phyloP scores from a whole-genome alignment of 768 basidiomycete genomes.

The Tricholoma terreum region DNA sequence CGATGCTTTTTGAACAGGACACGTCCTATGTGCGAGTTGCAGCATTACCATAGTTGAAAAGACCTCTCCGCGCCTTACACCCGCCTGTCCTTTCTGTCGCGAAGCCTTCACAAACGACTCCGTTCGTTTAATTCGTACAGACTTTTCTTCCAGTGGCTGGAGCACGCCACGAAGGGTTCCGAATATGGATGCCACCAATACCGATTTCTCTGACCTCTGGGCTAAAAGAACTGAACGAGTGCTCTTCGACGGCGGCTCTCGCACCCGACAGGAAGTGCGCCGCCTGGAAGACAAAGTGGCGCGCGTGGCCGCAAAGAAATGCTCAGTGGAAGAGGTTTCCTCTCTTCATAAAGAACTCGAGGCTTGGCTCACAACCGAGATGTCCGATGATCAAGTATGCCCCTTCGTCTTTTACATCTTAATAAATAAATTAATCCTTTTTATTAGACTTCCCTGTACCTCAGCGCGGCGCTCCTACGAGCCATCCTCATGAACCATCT shows the following conservation, averaged over 20 bases:
- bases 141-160: constrained; percentile 68
- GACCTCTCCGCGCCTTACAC: constrained; percentile 64
- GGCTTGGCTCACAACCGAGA: constrained; percentile 66
- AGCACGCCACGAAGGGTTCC: constrained; percentile 60
- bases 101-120: constrained; percentile 65
- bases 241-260: constrained; percentile 41
- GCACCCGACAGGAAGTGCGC: constrained; percentile 54
- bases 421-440: constrained; percentile 4
- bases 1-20: constrained; percentile 44
- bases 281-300: constrained; percentile 76
- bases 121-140: constrained; percentile 76
- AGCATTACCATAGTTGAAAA: constrained; percentile 81
- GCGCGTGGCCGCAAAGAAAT: constrained; percentile 78
- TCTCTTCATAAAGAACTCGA: constrained; percentile 75
- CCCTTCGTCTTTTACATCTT: constrained; percentile 13
- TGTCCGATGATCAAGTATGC: constrained; percentile 65
- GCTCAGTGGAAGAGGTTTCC: constrained; percentile 82
- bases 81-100: constrained; percentile 83
- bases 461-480: constrained; percentile 76
- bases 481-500: constrained; percentile 82
- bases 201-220: constrained; percentile 36
- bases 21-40: constrained; percentile 76
- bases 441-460: constrained; percentile 52
- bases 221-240: constrained; percentile 49
- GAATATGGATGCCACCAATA: constrained; percentile 47